Conservation (phyloP, 805 yeast genomes). For the Candida arabinofermentans region DNA sequence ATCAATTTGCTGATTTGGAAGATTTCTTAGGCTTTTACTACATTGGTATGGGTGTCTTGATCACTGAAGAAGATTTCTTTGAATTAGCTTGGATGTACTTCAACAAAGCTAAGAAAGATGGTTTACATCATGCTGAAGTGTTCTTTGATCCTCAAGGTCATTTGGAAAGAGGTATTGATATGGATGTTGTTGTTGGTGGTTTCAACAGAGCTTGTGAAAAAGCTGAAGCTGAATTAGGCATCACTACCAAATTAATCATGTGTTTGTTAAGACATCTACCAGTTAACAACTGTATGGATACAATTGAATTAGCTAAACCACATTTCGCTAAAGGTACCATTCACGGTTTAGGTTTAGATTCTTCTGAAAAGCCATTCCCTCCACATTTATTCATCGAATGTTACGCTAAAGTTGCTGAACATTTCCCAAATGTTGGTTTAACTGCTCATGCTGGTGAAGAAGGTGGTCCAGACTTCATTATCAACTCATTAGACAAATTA, state of each 20-base stretch:
- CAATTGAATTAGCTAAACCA: constrained; percentile 50
- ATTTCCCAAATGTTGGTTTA: constrained; percentile 51
- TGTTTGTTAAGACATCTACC: constrained; percentile 77
- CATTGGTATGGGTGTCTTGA: constrained; percentile 74
- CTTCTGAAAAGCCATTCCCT: constrained; percentile 75
- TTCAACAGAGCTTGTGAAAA: constrained; percentile 62
- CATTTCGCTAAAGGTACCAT: constrained; percentile 55
- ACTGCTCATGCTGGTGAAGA: constrained; percentile 93
- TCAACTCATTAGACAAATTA: constrained; percentile 52
- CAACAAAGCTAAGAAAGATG: constrained; percentile 52
- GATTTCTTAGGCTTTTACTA: constrained; percentile 78
- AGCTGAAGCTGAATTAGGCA: constrained; percentile 56
- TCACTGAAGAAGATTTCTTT: constrained; percentile 66
- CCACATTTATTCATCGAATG: constrained; percentile 67
- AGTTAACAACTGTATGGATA: constrained; percentile 49
- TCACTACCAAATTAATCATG: constrained; percentile 73
- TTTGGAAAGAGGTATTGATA: constrained; percentile 56
- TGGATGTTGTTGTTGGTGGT: constrained; percentile 61
- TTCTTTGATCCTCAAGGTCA: constrained; percentile 88
- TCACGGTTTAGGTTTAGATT: constrained; percentile 78
- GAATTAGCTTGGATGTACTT: constrained; percentile 77
- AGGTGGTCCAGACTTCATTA: constrained; percentile 70
- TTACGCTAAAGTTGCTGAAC: constrained; percentile 44
- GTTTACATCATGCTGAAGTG: constrained; percentile 66
- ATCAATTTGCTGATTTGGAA: constrained; percentile 62